Base-by-base conservation (phyloP, 345 rosid genomes). In the Lenwebbia sp. region DNA sequence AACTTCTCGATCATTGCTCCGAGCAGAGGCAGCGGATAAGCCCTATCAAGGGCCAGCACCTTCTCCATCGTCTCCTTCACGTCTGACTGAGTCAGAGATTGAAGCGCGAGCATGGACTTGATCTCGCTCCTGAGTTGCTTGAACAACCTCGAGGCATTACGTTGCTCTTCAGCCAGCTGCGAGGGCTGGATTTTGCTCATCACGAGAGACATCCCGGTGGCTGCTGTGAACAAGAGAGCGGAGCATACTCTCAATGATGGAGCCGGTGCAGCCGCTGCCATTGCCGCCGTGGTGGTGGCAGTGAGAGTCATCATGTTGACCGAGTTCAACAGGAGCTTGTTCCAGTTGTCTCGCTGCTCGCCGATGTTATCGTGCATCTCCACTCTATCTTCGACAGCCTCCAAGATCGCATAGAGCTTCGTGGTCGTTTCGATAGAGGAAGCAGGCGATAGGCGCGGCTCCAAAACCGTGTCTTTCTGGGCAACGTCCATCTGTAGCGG, bases 331-430 rank as follows among this genome's bases (percentile, higher is more conserved):
- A 93, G 88, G 13, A 94, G 90, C 26, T 86, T 86, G 90, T 94
- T 95, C 98, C 96, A 93, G 83, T 92, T 92, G 14, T 93, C 90
- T 5, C 96, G 92, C 62, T 95, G 98, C 86, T 94, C 90, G 4
- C 93, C 93, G 0, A 95, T 82, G 89, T 94, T 95, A 14, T 89
- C 83, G 85, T 95, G 98, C 95, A 94, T 95, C 91, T 92, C 95
- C 3, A 92, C 89, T 87, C 89, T 87, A 52, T 95, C 96, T 41
- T 90, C 88, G 58, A 94, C 93, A 5, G 90, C 93, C 84, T 93
- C 96, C 78, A 94, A 88, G 76, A 94, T 90, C 0, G 89, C 90
- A 54, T 89, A 90, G 40, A 95, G 92, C 84, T 92, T 54, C 51
- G 54, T 40, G 25, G 11, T 50, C 2, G 51, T 33, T 40, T 13